phyloP scores from a whole-genome alignment of 139 green algal species.

The Chlamydomonas sp. region DNA sequence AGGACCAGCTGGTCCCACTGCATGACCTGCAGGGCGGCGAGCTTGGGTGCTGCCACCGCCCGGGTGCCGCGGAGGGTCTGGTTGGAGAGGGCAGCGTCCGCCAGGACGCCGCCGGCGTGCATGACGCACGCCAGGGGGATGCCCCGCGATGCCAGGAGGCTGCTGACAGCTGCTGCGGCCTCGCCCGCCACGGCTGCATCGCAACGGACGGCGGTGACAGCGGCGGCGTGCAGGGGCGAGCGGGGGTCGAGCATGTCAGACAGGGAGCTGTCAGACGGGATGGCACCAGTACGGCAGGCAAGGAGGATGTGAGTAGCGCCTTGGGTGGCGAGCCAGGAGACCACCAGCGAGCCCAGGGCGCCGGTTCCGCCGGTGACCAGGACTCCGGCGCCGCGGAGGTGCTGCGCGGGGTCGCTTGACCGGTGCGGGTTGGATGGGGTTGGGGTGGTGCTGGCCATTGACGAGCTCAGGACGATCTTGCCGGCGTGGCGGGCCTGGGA shows the following conservation, averaged over 20 bases:
- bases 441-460: background rate
- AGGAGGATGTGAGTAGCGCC: conserved; percentile 48
- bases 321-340: conserved; percentile 49
- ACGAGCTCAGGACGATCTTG: conserved; percentile 81
- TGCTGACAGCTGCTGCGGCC: background rate
- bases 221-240: conserved; percentile 33
- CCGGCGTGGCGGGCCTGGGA: conserved; percentile 81
- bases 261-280: conserved; percentile 15
- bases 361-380: conserved; percentile 70
- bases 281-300: conserved; percentile 55
- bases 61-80: conserved; percentile 37
- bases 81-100: conserved; percentile 46
- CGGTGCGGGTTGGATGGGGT: background rate
- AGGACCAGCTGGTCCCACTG: background rate
- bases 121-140: conserved; percentile 45
- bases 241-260: background rate
- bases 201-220: conserved; percentile 36
- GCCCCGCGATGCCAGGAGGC: conserved; percentile 55
- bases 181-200: conserved; percentile 10
- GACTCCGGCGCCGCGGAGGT: conserved; percentile 21
- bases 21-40: conserved; percentile 16
- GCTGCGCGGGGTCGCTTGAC: background rate
- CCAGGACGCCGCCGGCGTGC: conserved; percentile 62
- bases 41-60: conserved; percentile 66
- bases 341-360: conserved; percentile 61